Base-by-base conservation (phyloP, 768 basidiomycete species). In the Coprinopsis marcescibilis region DNA sequence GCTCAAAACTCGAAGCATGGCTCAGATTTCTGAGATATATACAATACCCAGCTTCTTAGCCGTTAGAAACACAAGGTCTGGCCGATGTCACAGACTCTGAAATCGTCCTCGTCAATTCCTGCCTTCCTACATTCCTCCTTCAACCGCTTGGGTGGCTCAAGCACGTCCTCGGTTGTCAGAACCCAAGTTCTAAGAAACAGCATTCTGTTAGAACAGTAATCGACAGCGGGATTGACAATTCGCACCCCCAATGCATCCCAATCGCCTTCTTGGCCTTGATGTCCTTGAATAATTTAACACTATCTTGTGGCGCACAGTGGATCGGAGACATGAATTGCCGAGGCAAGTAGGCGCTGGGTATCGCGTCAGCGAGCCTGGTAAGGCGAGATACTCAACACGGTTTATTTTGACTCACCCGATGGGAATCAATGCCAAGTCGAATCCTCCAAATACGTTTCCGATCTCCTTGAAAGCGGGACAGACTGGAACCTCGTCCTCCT, bases 391-490 rank as follows among this genome's bases (percentile, higher is more conserved):
- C n/a, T n/a, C n/a, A n/a, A n/a, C n/a, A n/a, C n/a, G n/a, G 37
- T 39, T 11, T 39, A 19, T 21, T n/a, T 19, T 29, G 27, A 61
- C 58, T 57, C 65, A 75, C 73, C 81, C 76, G n/a, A 85, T 85
- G 0, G 85, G 85, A 48, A 88, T 80, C 60, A 85, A 59, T 3
- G 81, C 81, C 25, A 86, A 62, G 56, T 87, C 83, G 53, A 88
- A 81, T 0, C 71, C 73, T 0, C 81, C 82, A 51, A 79, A 79
- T 10, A 58, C 60, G 39, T 75, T 67, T 2, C 86, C 87, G 42
- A 90, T 81, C 60, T 83, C 75, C 56, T 73, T 72, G 61, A 90
- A 90, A 3, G 75, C 85, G 4, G 86, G 87, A 58, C 86, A 89
- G 10, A 69, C 62, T 1, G 82, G 76, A 1, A 76, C 68, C n/a